Evolutionary conservation across 257 asterid species (phyloP).

Genomic region (Rubia yunnanensis): DNA sequence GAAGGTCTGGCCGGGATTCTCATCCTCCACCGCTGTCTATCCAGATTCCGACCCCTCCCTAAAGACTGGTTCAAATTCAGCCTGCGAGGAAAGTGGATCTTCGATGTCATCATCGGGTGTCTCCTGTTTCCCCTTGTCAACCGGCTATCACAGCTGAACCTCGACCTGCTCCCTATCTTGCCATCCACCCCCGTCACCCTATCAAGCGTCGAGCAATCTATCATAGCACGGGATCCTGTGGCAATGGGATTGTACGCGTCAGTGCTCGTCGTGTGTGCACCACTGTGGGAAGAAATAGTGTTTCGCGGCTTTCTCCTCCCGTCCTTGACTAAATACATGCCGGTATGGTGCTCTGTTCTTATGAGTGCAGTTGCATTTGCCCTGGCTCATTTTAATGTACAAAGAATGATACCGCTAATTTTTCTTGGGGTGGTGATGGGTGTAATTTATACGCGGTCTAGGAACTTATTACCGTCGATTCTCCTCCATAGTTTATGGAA

Average conservation of each 20-base stretch:
- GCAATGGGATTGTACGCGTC: conserved; percentile 82
- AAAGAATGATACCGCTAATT: conserved; percentile 80
- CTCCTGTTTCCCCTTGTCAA: conserved; percentile 86
- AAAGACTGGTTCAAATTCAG: conserved; percentile 87
- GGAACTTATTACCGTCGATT: conserved; percentile 78
- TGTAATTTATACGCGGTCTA: conserved; percentile 65
- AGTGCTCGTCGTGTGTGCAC: conserved; percentile 89
- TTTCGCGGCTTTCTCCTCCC: conserved; percentile 93
- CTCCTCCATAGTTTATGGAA: conserved; percentile 93
- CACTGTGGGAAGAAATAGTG: conserved; percentile 91
- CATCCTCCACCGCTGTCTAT: conserved; percentile 64
- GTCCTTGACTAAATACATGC: conserved; percentile 90
- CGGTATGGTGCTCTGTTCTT: conserved; percentile 82
- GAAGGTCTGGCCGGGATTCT: conserved; percentile 92
- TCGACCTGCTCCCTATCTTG: conserved; percentile 59
- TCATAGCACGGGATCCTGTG: conserved; percentile 79
- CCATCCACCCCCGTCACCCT: conserved; percentile 80
- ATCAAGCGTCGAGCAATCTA: conserved; percentile 81
- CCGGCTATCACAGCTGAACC: conserved; percentile 75
- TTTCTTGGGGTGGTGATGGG: conserved; percentile 98
- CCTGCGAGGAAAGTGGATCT: conserved; percentile 63
- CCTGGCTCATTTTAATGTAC: conserved; percentile 89
- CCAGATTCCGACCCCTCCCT: conserved; percentile 74
- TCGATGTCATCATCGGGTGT: conserved; percentile 74
- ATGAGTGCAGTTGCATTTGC: conserved; percentile 86